Base-by-base conservation (phyloP, 1,139 yeast species). In the Debaryomyces nepalensis region DNA sequence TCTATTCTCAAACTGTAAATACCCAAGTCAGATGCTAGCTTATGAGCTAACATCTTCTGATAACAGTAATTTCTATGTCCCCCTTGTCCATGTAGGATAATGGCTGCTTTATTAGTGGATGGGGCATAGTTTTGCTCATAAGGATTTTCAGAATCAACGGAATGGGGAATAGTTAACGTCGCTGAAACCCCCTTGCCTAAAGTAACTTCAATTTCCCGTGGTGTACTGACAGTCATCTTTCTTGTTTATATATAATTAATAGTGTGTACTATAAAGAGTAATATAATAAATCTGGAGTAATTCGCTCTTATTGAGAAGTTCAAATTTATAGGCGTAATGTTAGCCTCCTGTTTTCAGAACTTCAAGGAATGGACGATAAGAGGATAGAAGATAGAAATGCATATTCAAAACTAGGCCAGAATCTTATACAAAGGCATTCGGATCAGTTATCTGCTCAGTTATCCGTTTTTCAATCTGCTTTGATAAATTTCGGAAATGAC, bases 31-130 rank as follows among this genome's bases (percentile, higher is more conserved):
- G 68, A 61, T 0, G 93, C 83, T 41, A 91, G 60, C 26, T 64
- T 63, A 33, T 79, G 77, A 1, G 95, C 93, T 38, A 89, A 61
- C 14, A 66, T 52, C 32, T 77, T 77, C 51, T 85, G 91, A 63
- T 86, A 90, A 47, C 88, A 81, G 59, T 88, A 85, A 64, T 87
- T 79, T 49, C 90, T 78, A 59, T 90, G 95, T 0, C 96, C 95
- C 0, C 84, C 90, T 50, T 81, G 86, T 2, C 97, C 98, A 58
- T 91, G 97, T 18, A 73, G 50, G 26, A 74, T 59, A 37, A 74
- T 52, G 2, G 73, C 77, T 22, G 61, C 63, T 50, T 70, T 71
- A 40, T 62, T 64, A 31, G 74, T 68, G 2, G 67, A 61, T 2
- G 77, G 77, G 4, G 68, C 68, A 34, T 51, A 55, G 1, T 64